Base-by-base conservation (phyloP, 169 alveolate genomes). In the Eimeria brunetti region DNA sequence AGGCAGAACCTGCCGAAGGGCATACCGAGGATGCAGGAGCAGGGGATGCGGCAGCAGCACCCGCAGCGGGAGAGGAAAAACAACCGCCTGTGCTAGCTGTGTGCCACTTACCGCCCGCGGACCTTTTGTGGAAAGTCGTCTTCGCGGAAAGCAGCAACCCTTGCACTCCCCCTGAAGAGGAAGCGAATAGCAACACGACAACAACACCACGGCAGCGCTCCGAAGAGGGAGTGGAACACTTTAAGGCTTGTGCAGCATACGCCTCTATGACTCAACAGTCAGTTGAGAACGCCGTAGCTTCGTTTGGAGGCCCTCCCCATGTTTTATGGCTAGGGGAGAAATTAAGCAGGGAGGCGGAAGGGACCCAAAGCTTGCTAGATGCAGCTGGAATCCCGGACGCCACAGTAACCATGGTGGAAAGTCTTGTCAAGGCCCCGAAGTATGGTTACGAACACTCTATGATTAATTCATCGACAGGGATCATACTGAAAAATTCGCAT, bases 111-210 rank as follows among this genome's bases (percentile, higher is more conserved):
- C 92, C 92, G 7, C 92, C 92, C 2, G 64, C 92, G 24, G 75
- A 86, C 30, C 80, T 86, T 51, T 62, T 86, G 41, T 86, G 92
- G 92, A 71, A 86, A n/a, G 92, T 86, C 33, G 6, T 86, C 83
- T 36, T 49, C 64, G 51, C 67, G 6, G 53, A 14, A 36, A 24
- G 83, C 78, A 62, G 36, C 51, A 69, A 62, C 24, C n/a, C 49
- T 27, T 4, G 64, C 20, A 58, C n/a, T 0, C 33, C 92, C 14
- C 33, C 83, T 60, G 92, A 86, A 18, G 92, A 62, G n/a, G 92
- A 38, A 49, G 41, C n/a, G n/a, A 69, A 0, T 11, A 86, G 38
- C 73, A 60, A 30, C 64, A 38, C 51, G 1, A 18, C 62, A 86
- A 41, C 78, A 86, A 41, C 85, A 36, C 30, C n/a, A 56, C 18